Evolutionary conservation across 2,329 filamentous ascomycete species (phyloP).

Genomic region (Sarocladiaceae sp.): DNA sequence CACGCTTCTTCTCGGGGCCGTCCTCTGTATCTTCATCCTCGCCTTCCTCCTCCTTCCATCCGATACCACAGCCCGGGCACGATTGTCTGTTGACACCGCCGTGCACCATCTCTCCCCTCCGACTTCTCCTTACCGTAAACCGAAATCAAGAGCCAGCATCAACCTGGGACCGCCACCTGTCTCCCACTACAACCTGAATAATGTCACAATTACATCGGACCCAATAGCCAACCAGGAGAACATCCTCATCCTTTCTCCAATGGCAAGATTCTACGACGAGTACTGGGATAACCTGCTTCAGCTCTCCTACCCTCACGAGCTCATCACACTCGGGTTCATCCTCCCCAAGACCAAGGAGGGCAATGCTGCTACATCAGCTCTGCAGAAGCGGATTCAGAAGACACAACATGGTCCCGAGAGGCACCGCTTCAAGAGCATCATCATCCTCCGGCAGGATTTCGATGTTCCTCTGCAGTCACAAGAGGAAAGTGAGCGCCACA

Average conservation of each 20-base stretch:
- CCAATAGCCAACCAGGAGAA: conserved; percentile 76
- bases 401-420: conserved; percentile 73
- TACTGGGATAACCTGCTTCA: conserved; percentile 93
- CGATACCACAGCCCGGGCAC: conserved; percentile 34
- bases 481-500: conserved; percentile 82
- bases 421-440: conserved; percentile 84
- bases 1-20: conserved; percentile 63
- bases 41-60: conserved; percentile 54
- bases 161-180: conserved; percentile 65
- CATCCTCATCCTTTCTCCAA: conserved; percentile 84
- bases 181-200: conserved; percentile 90
- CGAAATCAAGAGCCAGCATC: conserved; percentile 23
- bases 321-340: conserved; percentile 94
- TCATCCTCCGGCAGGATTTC: conserved; percentile 92
- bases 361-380: conserved; percentile 72
- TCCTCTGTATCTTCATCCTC: conserved; percentile 68
- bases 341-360: conserved; percentile 90
- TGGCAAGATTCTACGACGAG: conserved; percentile 85
- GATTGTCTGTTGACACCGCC: conserved; percentile 40
- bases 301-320: conserved; percentile 83
- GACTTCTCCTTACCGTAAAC: conserved; percentile 37
- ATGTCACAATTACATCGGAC: conserved; percentile 73
- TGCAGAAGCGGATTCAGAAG: conserved; percentile 79
- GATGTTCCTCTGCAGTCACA: conserved; percentile 76
- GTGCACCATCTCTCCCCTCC: conserved; percentile 38